phyloP scores from a whole-genome alignment of 75 land plant species.

The Cryptomeria japonica region DNA sequence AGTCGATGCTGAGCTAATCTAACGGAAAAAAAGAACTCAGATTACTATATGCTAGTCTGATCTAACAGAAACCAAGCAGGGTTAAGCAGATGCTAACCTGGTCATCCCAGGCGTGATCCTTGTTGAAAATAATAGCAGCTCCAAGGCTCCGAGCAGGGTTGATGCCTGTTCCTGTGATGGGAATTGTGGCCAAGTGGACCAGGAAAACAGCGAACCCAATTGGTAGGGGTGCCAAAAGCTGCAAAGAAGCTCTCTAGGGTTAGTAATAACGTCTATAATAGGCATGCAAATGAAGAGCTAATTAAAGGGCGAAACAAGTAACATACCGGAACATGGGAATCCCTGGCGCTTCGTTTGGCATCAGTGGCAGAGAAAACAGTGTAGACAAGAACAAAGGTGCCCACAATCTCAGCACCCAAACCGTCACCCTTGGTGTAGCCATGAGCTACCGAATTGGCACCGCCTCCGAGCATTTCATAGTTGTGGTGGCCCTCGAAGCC shows the following conservation, averaged over 20 bases:
- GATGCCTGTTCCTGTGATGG: slow-evolving; percentile 30
- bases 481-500: slow-evolving; percentile 25
- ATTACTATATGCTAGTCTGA: background rate
- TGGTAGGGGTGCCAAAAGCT: slow-evolving; percentile 31
- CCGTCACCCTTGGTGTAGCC: slow-evolving; percentile 51
- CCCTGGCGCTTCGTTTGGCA: slow-evolving; percentile 47
- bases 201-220: slow-evolving; percentile 46
- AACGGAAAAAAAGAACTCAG: background rate
- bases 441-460: slow-evolving; percentile 33
- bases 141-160: slow-evolving; percentile 35
- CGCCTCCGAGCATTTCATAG: slow-evolving; percentile 26
- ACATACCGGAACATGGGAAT: slow-evolving; percentile 46
- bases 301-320: background rate
- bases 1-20: slow-evolving; percentile 4
- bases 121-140: slow-evolving; percentile 33
- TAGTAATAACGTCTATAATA: background rate
- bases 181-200: slow-evolving; percentile 47
- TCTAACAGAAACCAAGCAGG: background rate
- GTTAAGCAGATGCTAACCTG: slow-evolving; percentile 7
- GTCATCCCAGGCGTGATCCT: slow-evolving; percentile 35
- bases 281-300: too few species aligned
- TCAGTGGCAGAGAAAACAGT: slow-evolving; percentile 37
- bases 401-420: slow-evolving; percentile 47
- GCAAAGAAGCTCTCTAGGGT: background rate
- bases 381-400: slow-evolving; percentile 8